Conservation (phyloP, 2,329 filamentous ascomycete species). For the Trichoderma sp. region DNA sequence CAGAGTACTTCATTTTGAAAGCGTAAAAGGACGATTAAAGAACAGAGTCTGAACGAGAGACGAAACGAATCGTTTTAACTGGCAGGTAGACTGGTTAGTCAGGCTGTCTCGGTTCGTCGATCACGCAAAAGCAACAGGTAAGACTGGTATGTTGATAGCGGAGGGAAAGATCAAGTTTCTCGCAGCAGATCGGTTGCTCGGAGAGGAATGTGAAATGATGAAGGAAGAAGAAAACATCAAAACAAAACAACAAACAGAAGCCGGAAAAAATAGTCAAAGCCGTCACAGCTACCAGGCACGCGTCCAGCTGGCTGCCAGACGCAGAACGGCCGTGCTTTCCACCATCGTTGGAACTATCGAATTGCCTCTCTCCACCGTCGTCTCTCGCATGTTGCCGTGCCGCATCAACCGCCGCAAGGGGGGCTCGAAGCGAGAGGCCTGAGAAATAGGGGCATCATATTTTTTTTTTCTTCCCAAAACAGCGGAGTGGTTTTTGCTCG, state of each 20-base stretch:
- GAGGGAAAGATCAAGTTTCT: conserved; percentile 2
- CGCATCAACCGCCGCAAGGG: neutral
- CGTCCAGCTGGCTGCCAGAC: conserved; percentile 4
- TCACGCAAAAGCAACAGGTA: neutral
- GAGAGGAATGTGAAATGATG: neutral
- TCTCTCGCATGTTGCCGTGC: neutral
- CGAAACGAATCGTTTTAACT: conserved; percentile 20
- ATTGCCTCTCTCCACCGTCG: conserved; percentile 2
- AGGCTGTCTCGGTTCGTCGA: neutral
- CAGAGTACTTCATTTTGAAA: conserved; percentile 46
- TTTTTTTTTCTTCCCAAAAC: neutral
- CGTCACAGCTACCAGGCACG: conserved; percentile 17
- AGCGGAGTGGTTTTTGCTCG: neutral
- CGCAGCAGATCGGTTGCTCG: neutral
- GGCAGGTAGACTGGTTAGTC: neutral
- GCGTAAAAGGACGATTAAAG: conserved; percentile 13
- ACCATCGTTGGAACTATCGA: neutral
- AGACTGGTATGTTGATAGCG: conserved; percentile 13
- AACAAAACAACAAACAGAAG: conserved; percentile 6
- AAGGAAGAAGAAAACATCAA: conserved; percentile 3
- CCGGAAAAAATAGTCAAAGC: neutral
- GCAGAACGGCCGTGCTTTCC: conserved; percentile 1
- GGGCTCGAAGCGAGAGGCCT: neutral
- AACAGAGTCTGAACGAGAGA: conserved; percentile 25
- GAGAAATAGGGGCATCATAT: neutral